Percentiles rank a stretch among this genome's conserved stretches.
Evolutionary conservation across 2,329 filamentous ascomycete genomes (phyloP).

Genomic region (Cladosporium sphaerospermum): DNA sequence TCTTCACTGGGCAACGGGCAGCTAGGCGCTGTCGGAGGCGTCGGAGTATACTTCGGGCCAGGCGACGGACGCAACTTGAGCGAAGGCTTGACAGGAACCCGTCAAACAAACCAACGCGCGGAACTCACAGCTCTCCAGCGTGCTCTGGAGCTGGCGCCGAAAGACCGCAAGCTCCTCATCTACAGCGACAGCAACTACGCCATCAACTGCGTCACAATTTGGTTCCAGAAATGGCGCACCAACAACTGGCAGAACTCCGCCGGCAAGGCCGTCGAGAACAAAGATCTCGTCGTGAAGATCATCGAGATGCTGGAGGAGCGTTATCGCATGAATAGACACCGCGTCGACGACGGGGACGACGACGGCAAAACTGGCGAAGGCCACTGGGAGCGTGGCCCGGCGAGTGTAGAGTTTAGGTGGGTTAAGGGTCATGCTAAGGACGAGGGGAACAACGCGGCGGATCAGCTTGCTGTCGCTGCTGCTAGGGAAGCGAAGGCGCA

Average conservation of each 20-base stretch:
- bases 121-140: conserved; percentile 84
- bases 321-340: conserved; percentile 24
- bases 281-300: conserved; percentile 72
- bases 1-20: conserved; percentile 55
- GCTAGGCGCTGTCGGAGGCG: conserved; percentile 50
- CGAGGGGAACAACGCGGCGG: conserved; percentile 72
- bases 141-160: conserved; percentile 68
- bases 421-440: conserved; percentile 77
- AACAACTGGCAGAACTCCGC: conserved; percentile 72
- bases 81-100: conserved; percentile 64
- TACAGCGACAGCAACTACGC: conserved; percentile 85
- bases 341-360: conserved; percentile 43
- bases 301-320: conserved; percentile 62
- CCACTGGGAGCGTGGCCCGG: conserved; percentile 29
- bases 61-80: conserved; percentile 56
- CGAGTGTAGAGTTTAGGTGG: conserved; percentile 63
- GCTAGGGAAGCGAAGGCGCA: conserved; percentile 40
- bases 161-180: conserved; percentile 65
- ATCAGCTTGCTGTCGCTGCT: conserved; percentile 66
- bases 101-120: conserved; percentile 93
- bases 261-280: conserved; percentile 73
- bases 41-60: conserved; percentile 60
- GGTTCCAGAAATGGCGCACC: conserved; percentile 70
- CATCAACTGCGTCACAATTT: conserved; percentile 81
- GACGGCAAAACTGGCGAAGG: conserved; percentile 5